Conservation (phyloP, 257 asterid genomes). For the Przewalskia tangutica region DNA sequence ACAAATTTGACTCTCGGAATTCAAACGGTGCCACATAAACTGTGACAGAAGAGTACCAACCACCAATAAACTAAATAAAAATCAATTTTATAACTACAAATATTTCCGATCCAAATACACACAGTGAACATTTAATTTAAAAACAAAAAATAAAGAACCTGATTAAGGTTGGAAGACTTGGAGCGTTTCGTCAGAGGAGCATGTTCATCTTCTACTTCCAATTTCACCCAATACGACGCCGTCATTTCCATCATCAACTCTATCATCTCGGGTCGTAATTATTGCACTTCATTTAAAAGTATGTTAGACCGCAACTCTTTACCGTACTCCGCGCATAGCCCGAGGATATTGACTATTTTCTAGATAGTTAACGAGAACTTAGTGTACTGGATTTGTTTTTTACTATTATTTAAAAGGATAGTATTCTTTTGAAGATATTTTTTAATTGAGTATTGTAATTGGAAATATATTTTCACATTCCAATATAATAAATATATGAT, state of each 20-base stretch:
- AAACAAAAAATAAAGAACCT: conserved; percentile 33
- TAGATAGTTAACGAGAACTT: no score
- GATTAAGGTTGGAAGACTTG: conserved; percentile 23
- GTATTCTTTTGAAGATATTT: no score
- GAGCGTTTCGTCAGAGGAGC: conserved; percentile 46
- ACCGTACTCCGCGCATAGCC: no score
- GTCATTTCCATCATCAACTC: conserved; percentile 39
- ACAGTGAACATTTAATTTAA: neutral
- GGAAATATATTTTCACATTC: no score
- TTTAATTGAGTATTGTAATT: no score
- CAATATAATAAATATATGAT: no score
- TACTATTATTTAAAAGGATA: no score
- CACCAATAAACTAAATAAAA: no score
- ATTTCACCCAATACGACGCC: conserved; percentile 16
- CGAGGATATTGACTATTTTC: neutral
- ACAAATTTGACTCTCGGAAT: no score
- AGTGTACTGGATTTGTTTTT: neutral
- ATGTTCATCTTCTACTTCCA: conserved; percentile 33
- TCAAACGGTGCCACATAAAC: no score
- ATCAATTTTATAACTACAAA: neutral
- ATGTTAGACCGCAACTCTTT: neutral
- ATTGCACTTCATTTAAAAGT: neutral
- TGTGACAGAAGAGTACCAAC: no score
- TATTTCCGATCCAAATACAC: neutral
- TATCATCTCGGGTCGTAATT: conserved; percentile 16